Evolutionary conservation across 805 yeast species (phyloP).

Genomic region (Priceomyces carsonii): DNA sequence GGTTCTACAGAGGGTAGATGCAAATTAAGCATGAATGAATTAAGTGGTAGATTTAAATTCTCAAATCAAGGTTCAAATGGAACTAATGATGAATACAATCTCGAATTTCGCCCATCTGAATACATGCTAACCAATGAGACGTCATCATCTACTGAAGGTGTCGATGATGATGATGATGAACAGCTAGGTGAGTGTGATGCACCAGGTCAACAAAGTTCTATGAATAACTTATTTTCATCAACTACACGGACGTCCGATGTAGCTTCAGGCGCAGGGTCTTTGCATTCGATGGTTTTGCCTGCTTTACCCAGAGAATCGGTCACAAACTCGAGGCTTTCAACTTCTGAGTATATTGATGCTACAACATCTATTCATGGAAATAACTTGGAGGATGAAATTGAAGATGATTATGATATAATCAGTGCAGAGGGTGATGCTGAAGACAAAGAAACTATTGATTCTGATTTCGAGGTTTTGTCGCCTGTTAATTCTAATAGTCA

Average conservation of each 20-base stretch:
- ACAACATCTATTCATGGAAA: conserved; percentile 9
- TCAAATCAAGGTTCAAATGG: no score
- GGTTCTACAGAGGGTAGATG: conserved; percentile 18
- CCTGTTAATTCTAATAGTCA: conserved; percentile 15
- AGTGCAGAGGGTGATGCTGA: conserved; percentile 29
- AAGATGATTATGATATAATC: conserved; percentile 36
- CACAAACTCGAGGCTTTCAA: conserved; percentile 10
- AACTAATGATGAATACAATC: no score
- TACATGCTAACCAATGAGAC: no score
- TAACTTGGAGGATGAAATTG: conserved; percentile 11
- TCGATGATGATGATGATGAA: no score
- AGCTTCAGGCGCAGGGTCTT: conserved; percentile 16
- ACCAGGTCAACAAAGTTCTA: no score
- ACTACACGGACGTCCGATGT: no score
- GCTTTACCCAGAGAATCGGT: conserved; percentile 28
- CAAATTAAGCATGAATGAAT: conserved; percentile 20
- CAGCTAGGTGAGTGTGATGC: no score
- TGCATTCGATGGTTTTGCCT: conserved; percentile 32
- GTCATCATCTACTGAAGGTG: no score
- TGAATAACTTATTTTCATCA: no score
- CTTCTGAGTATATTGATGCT: conserved; percentile 25
- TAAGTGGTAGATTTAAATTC: conserved; percentile 23
- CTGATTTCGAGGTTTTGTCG: conserved; percentile 41
- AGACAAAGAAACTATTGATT: conserved; percentile 26
- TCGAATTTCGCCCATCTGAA: no score